Evolutionary conservation across 768 basidiomycete genomes (phyloP), one percentile per base, ranked within the genome.

Genomic region (Suillus decipiens): DNA sequence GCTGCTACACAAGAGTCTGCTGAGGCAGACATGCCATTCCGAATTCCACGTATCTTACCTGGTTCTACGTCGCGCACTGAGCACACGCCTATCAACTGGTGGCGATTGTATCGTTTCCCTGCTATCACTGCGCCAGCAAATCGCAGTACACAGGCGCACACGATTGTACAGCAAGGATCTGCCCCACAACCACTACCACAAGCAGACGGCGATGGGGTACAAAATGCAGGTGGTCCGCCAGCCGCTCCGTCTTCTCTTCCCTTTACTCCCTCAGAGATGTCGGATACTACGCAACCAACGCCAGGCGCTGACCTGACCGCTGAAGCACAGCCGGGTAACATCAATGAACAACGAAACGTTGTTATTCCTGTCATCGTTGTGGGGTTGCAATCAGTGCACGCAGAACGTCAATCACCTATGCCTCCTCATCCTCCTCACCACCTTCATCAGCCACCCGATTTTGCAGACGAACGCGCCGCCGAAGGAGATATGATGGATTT

Each of bases 361-460:
- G 89, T 93, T 41, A 86, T 93, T 15, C 92, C 92, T 22, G 90
- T 93, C 64, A 92, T 93, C 64, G 87, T 93, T 61, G 91, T 93
- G 33, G 92, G 92, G 10, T 76, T 93, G 51, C 92, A 92, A 75
- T 89, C 88, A 63, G 89, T 92, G 37, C 83, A 84, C 69, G 75
- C 81, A 67, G 80, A 79, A 62, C 74, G 77, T 64, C 76, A 75
- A 28, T 74, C 61, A 60, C 72, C 71, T 61, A 65, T 65, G 33
- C 57, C 53, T 31, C 64, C 67, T 51, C 63, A 67, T 22, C 61
- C 61, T 2, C 50, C 47, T 39, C 60, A 69, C 55, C 61, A 64
- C n/a, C 31, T 63, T 11, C 58, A 63, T 54, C 67, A 61, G 31
- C 9, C 62, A 4, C 43, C 66, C 37, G 57, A 70, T 62, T 57